Evolutionary conservation across 306 rosid species (phyloP).

Genomic region (cucumber (Cucumis sativus)): Cucumber_9930_V3 NC_026656.2:21522001-21522500

Average conservation of each 20-base stretch:
- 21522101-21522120: constrained; percentile 85
- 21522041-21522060: constrained; percentile 91
- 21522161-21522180: constrained; percentile 69
- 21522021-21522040: constrained; percentile 77
- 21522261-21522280: constrained; percentile 90
- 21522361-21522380: constrained; percentile 67
- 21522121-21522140: constrained; percentile 88
- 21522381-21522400: constrained; percentile 27
- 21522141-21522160: constrained; percentile 67
- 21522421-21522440: constrained; percentile 46
- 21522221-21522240: constrained; percentile 24
- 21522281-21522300: constrained; percentile 62
- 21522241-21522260: constrained; percentile 61
- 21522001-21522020: constrained; percentile 51
- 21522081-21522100: constrained; percentile 95
- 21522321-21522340: constrained; percentile 46
- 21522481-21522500: constrained; percentile 56
- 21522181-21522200: constrained; percentile 90
- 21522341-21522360: constrained; percentile 62
- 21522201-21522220: constrained; percentile 32
- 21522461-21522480: constrained; percentile 67
- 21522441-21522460: constrained; percentile 55
- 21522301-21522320: constrained; percentile 47
- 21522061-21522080: constrained; percentile 92
- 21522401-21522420: constrained; percentile 46